Evolutionary conservation across 2,329 filamentous ascomycete genomes (phyloP).

Genomic region (Penicillium decumbens): DNA sequence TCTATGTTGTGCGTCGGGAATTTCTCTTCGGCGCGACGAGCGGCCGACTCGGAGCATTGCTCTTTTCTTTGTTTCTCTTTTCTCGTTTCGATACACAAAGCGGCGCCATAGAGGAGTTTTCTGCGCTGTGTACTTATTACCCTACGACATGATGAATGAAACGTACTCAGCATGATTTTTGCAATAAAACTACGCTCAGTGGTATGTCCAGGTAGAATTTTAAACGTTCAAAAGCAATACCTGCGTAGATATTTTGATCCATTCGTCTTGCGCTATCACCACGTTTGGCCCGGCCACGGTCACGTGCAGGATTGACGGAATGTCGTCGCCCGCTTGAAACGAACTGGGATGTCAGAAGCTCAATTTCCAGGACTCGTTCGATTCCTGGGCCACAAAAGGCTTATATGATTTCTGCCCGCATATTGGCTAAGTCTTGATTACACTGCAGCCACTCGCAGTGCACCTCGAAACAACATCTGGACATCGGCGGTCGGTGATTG

Average conservation of each 20-base stretch:
- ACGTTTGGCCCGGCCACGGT: background rate
- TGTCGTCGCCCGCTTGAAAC: background rate
- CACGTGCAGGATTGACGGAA: slow-evolving; percentile 1
- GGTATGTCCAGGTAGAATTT: too few relatives aligned
- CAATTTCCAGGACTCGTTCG: background rate
- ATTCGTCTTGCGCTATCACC: too few relatives aligned
- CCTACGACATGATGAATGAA: background rate
- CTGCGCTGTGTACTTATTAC: background rate
- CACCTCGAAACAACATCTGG: background rate
- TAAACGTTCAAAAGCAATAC: too few relatives aligned
- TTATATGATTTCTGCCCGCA: background rate
- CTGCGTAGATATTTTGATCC: too few relatives aligned
- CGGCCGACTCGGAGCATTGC: background rate
- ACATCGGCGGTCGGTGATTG: slow-evolving; percentile 24
- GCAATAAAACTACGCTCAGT: too few relatives aligned
- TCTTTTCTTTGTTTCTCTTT: background rate
- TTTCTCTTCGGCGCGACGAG: background rate
- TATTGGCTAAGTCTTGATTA: background rate
- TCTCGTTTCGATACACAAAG: background rate
- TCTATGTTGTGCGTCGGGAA: background rate
- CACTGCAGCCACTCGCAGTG: background rate
- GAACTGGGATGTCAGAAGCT: background rate
- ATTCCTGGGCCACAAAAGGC: background rate
- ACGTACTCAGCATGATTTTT: background rate
- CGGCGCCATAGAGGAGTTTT: background rate